Percentiles rank a stretch among this genome's conserved stretches.
Evolutionary conservation across 2,329 filamentous ascomycete species (phyloP).

Genomic region (Pochonia chlamydosporia): DNA sequence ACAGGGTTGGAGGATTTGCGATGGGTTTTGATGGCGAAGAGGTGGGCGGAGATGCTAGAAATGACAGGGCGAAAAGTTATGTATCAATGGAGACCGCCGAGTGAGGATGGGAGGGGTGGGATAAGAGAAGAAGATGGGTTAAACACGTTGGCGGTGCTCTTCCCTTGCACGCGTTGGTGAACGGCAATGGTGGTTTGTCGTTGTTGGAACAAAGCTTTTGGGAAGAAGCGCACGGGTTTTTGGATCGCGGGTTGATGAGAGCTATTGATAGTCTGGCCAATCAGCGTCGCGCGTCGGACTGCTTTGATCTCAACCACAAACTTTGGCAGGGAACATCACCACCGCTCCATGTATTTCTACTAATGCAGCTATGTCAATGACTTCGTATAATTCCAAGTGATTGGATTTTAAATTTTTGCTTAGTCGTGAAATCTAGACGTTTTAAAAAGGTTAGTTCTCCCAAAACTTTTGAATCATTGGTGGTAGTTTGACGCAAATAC

Average conservation of each 20-base stretch:
- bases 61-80: background rate
- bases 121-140: background rate
- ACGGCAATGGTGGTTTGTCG: background rate
- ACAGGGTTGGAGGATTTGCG: constrained; percentile 24
- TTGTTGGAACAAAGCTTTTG: background rate
- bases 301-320: too few species aligned
- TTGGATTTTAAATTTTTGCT: too few species aligned
- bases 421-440: too few species aligned
- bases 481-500: too few species aligned
- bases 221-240: too few species aligned
- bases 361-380: too few species aligned
- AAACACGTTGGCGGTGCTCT: background rate
- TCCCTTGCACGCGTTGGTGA: background rate
- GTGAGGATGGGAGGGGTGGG: background rate
- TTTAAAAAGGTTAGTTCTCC: too few species aligned
- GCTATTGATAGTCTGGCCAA: background rate
- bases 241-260: background rate
- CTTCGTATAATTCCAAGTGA: too few species aligned
- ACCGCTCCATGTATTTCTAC: too few species aligned
- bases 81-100: background rate
- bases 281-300: too few species aligned
- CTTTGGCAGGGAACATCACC: too few species aligned
- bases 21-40: background rate
- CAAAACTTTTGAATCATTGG: too few species aligned
- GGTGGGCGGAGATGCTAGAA: background rate